Conservation (phyloP, 306 rosid species). For the Prinsepia uniflora region DNA sequence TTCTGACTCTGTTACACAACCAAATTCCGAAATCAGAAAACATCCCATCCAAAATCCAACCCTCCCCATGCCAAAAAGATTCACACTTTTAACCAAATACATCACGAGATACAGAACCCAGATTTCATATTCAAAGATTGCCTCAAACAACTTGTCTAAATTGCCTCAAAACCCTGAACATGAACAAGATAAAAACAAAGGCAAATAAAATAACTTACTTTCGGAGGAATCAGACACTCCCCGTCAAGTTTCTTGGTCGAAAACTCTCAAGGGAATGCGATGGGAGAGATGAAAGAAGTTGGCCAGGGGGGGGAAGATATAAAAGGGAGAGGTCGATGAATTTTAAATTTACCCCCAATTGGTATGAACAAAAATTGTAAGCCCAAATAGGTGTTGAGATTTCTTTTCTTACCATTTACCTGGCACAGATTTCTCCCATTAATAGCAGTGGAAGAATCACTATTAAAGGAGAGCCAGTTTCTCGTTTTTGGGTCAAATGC, state of each 20-base stretch:
- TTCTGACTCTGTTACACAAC: conserved; percentile 37
- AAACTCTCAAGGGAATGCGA: conserved; percentile 49
- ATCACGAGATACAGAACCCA: conserved; percentile 9
- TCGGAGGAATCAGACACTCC: conserved; percentile 35
- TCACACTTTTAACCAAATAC: not conserved
- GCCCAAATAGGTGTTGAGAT: conserved; percentile 8
- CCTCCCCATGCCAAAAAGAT: no score
- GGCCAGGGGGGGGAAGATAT: conserved; percentile 1
- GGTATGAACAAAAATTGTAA: not conserved
- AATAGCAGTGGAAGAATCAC: conserved; percentile 32
- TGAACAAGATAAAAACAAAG: not conserved
- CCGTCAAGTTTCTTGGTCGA: conserved; percentile 27
- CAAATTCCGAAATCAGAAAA: not conserved
- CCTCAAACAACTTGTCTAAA: not conserved
- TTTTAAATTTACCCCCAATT: conserved; percentile 17
- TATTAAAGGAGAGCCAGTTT: conserved; percentile 16
- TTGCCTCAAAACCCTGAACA: not conserved
- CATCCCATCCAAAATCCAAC: no score
- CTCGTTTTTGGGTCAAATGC: conserved; percentile 19
- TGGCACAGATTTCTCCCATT: conserved; percentile 31
- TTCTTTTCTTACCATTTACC: conserved; percentile 18
- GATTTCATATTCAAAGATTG: not conserved
- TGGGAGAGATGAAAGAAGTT: conserved; percentile 7
- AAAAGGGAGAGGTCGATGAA: conserved; percentile 17
- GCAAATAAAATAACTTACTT: conserved; percentile 16